Evolutionary conservation across 192 early-diverging fungal genomes (phyloP).

Genomic region (Funneliformis mosseae): DNA sequence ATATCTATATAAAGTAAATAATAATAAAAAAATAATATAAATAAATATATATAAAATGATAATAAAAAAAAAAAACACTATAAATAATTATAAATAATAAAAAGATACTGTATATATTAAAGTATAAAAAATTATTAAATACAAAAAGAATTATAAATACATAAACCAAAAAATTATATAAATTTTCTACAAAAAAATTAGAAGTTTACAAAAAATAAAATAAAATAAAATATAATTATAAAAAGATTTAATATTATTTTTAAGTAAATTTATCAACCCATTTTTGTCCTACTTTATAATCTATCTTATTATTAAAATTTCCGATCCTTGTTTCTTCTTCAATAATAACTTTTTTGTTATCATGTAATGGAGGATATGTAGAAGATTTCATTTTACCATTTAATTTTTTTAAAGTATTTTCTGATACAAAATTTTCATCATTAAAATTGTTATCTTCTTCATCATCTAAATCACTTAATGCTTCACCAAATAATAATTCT

Average conservation of each 20-base stretch:
- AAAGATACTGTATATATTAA: too few species aligned
- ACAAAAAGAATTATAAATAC: too few species aligned
- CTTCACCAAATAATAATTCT: constrained; percentile 21
- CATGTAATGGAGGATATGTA: neutral
- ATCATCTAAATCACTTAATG: constrained; percentile 1
- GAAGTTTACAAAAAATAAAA: neutral
- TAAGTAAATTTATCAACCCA: constrained; percentile 23
- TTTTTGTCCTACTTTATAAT: neutral
- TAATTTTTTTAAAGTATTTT: neutral
- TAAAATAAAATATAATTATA: neutral
- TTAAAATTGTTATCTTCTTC: neutral
- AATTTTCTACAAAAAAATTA: too few species aligned
- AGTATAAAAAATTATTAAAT: too few species aligned
- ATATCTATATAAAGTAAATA: too few species aligned
- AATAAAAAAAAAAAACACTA: too few species aligned
- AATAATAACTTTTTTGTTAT: neutral
- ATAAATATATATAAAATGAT: too few species aligned
- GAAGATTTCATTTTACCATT: constrained; percentile 1
- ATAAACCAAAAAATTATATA: too few species aligned
- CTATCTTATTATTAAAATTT: neutral
- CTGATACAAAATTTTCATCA: neutral
- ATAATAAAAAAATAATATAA: too few species aligned
- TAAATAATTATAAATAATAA: too few species aligned
- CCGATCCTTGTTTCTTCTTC: neutral
- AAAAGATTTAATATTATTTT: neutral